Evolutionary conservation across 129 eudicot genomes (phyloP).

Genomic region (Flaveria ramosissima): DNA sequence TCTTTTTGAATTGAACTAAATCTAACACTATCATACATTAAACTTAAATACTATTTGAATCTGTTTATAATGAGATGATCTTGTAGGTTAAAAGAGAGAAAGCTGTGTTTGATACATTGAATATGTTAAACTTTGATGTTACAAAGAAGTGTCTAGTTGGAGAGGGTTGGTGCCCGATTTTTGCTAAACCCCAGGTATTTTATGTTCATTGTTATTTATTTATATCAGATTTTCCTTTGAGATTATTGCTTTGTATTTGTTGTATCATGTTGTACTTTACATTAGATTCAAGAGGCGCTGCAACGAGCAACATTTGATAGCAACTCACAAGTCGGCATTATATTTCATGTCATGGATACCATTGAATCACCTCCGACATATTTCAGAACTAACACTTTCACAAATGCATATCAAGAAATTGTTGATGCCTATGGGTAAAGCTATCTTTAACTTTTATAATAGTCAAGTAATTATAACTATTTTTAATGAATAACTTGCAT

Average conservation of each 20-base stretch:
- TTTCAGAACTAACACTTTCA: slow-evolving; percentile 88
- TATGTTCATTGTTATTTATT: neutral
- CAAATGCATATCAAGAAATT: slow-evolving; percentile 93
- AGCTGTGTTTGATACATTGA: slow-evolving; percentile 92
- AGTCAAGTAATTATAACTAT: slow-evolving; percentile 5
- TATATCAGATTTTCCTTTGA: neutral
- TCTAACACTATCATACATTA: slow-evolving; percentile 12
- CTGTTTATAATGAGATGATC: slow-evolving; percentile 23
- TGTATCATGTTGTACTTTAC: slow-evolving; percentile 8
- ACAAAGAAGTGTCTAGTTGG: slow-evolving; percentile 99
- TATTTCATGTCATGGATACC: slow-evolving; percentile 89
- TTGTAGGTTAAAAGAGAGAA: slow-evolving; percentile 96
- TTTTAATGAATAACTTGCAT: slow-evolving; percentile 1
- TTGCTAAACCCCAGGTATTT: slow-evolving; percentile 84
- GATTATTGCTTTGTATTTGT: slow-evolving; percentile 1
- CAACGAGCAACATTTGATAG: slow-evolving; percentile 98
- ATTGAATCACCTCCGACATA: slow-evolving; percentile 93
- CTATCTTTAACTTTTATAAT: slow-evolving; percentile 3
- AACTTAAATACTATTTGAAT: slow-evolving; percentile 23
- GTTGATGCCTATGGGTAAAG: slow-evolving; percentile 98
- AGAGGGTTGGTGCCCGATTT: slow-evolving; percentile 98
- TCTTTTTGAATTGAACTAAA: neutral
- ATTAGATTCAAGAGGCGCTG: slow-evolving; percentile 88
- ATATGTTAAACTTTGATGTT: slow-evolving; percentile 97
- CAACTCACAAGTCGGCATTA: slow-evolving; percentile 91